Evolutionary conservation across 148 eudicot species (phyloP).

Genomic region (Cornus suecica): DNA sequence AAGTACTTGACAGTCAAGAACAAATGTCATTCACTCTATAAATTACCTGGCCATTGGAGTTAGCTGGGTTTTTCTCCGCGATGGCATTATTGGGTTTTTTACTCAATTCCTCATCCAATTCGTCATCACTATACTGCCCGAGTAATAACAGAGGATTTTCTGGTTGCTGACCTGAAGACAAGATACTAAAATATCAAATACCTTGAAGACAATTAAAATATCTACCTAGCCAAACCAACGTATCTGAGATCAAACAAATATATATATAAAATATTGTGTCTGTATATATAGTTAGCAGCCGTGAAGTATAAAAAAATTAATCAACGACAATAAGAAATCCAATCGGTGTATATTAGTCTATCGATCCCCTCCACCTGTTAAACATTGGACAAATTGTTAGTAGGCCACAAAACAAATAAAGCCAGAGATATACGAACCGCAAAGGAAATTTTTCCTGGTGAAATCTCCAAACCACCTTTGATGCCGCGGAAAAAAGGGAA

Average conservation of each 20-base stretch:
- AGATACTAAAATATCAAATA: constrained; percentile 30
- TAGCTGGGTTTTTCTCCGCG: constrained; percentile 25
- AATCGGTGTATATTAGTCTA: constrained; percentile 6
- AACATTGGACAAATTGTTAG: constrained; percentile 47
- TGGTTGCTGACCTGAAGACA: constrained; percentile 57
- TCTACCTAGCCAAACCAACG: constrained; percentile 10
- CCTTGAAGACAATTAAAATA: constrained; percentile 15
- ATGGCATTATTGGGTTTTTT: constrained; percentile 29
- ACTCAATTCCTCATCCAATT: constrained; percentile 63
- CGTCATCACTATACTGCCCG: constrained; percentile 97
- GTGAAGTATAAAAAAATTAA: neutral
- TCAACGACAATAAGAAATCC: constrained; percentile 15
- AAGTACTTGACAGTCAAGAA: neutral
- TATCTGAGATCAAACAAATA: constrained; percentile 14
- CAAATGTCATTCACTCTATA: neutral
- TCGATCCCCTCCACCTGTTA: constrained; percentile 57
- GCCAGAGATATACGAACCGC: constrained; percentile 97
- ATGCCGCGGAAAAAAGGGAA: constrained; percentile 58
- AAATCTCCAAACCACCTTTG: constrained; percentile 57
- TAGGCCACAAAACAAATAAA: constrained; percentile 55
- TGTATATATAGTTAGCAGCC: neutral
- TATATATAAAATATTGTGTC: neutral
- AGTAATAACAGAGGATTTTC: constrained; percentile 83
- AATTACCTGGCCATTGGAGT: constrained; percentile 53
- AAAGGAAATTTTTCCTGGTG: constrained; percentile 41